These are phyloP conservation scores for Hypomontagnella monticulosa DNA, from an alignment of 495 filamentous ascomycete species.

Conservation along the genomic window DNA sequence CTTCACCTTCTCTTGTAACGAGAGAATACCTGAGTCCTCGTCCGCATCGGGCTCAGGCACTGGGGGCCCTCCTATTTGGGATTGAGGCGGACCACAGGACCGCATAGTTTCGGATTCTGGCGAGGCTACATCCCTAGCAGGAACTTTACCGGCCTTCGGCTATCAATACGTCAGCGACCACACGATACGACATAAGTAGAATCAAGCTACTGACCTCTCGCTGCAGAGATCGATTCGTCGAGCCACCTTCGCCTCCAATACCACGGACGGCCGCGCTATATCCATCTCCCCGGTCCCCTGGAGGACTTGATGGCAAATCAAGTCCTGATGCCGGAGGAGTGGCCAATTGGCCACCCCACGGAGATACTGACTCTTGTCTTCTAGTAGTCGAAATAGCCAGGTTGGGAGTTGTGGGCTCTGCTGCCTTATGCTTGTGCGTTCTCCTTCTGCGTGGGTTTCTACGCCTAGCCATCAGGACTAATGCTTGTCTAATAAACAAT, in stretches of 20 bases:
- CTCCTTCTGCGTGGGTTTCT: background rate
- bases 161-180: slow-evolving; percentile 1
- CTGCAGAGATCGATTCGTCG: too few relatives aligned
- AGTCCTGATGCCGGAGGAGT: slow-evolving; percentile 11
- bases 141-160: background rate
- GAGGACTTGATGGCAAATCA: slow-evolving; percentile 5
- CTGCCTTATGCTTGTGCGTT: background rate
- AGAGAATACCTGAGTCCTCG: slow-evolving; percentile 5
- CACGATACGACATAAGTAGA: background rate
- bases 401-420: background rate
- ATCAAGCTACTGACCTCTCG: background rate
- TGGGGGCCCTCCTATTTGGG: background rate
- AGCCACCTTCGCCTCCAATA: background rate
- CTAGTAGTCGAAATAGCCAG: background rate
- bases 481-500: too few relatives aligned
- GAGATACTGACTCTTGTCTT: background rate
- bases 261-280: background rate
- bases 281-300: background rate
- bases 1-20: slow-evolving; percentile 18
- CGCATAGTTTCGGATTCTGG: background rate
- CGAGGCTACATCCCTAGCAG: too few relatives aligned
- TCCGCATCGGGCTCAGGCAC: background rate
- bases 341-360: background rate
- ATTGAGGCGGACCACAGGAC: background rate
- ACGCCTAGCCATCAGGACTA: too few relatives aligned